phyloP scores from a whole-genome alignment of 257 asterid genomes.

The Solanum neorickii region DNA sequence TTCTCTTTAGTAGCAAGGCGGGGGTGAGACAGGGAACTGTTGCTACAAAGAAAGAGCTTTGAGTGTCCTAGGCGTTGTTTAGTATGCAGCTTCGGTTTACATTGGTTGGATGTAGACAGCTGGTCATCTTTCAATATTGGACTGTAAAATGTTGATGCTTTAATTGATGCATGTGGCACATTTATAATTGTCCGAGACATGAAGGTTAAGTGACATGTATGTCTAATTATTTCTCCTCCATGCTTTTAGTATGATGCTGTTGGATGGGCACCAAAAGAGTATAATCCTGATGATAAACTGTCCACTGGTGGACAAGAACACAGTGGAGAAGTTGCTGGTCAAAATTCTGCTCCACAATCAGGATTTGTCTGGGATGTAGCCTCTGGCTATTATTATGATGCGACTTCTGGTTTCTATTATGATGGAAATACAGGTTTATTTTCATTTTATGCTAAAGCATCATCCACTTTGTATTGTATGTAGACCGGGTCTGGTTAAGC shows the following conservation, averaged over 20 bases:
- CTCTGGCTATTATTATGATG: slow-evolving; percentile 95
- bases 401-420: slow-evolving; percentile 94
- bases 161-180: not conserved
- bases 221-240: slow-evolving; percentile 4
- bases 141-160: not conserved
- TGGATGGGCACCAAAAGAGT: slow-evolving; percentile 99
- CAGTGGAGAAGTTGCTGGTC: slow-evolving; percentile 38
- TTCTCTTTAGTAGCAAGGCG: not conserved
- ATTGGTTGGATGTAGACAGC: not conserved
- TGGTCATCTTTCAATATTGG: not conserved
- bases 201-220: not conserved
- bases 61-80: not conserved
- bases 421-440: slow-evolving; percentile 85
- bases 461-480: not conserved
- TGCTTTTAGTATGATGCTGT: slow-evolving; percentile 76
- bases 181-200: not conserved
- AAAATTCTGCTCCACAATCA: slow-evolving; percentile 66
- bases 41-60: not conserved
- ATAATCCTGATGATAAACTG: slow-evolving; percentile 76
- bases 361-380: slow-evolving; percentile 99
- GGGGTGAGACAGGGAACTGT: not conserved
- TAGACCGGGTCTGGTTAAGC: not conserved
- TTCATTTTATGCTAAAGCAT: not conserved
- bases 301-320: slow-evolving; percentile 46
- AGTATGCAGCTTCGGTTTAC: not conserved